Percentiles rank a stretch among this genome's conserved stretches.
Conservation (phyloP, 2,329 filamentous ascomycete species). For the Torrubiella hemipterigena region DNA sequence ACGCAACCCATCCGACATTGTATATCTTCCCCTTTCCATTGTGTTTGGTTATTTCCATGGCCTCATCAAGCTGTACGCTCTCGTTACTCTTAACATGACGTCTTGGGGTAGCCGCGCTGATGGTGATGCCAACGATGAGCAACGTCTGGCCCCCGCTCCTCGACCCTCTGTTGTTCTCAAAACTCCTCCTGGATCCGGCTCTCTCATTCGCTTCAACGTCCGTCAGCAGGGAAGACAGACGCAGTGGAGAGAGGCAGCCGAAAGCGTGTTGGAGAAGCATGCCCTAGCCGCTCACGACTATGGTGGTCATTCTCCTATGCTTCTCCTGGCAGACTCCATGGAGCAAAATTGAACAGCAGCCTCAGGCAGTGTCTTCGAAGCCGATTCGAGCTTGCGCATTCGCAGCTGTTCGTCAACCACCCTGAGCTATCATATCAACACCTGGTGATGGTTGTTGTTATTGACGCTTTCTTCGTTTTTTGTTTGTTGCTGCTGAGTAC, state of each 20-base stretch:
- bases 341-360: too few species aligned
- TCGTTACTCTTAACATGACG: constrained; percentile 74
- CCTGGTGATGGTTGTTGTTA: too few species aligned
- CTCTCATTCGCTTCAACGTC: constrained; percentile 34
- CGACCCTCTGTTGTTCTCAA: constrained; percentile 27
- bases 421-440: too few species aligned
- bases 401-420: too few species aligned
- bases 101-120: constrained; percentile 92
- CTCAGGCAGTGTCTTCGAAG: too few species aligned
- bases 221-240: constrained; percentile 25
- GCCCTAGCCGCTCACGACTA: constrained; percentile 22
- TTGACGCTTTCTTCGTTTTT: too few species aligned
- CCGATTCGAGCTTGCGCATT: too few species aligned
- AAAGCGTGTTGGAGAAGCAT: constrained; percentile 18
- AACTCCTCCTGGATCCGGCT: constrained; percentile 28
- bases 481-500: too few species aligned
- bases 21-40: constrained; percentile 74
- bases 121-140: constrained; percentile 71
- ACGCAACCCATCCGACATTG: constrained; percentile 69
- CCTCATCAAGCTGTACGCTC: constrained; percentile 80
- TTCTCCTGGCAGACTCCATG: too few species aligned
- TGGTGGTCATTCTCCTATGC: too few species aligned
- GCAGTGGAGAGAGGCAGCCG: constrained; percentile 12
- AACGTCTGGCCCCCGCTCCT: constrained; percentile 47
- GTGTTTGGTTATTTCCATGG: constrained; percentile 90